Evolutionary conservation across 192 early-diverging fungal genomes (phyloP).

Genomic region (Funneliformis mosseae): DNA sequence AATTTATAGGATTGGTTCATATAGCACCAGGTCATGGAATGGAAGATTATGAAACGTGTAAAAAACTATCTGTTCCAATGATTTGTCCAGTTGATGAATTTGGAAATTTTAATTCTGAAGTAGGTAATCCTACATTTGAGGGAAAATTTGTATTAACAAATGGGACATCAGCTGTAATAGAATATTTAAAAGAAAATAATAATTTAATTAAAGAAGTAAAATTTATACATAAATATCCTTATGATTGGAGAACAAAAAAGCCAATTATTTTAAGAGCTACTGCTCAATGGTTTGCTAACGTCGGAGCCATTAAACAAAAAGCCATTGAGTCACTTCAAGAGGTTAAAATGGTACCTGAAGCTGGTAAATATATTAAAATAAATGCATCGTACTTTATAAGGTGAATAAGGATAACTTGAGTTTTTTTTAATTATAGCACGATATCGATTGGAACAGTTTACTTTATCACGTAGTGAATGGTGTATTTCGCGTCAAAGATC

Average conservation of each 20-base stretch:
- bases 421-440: conserved; percentile 22
- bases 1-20: conserved; percentile 68
- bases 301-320: conserved; percentile 61
- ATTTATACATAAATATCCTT: conserved; percentile 77
- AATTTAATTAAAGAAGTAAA: conserved; percentile 53
- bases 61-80: conserved; percentile 54
- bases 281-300: conserved; percentile 82
- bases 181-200: conserved; percentile 45
- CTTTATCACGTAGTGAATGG: conserved; percentile 74
- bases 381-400: background rate
- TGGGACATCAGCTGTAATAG: conserved; percentile 61
- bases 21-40: conserved; percentile 81
- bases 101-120: conserved; percentile 71
- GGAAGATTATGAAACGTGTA: conserved; percentile 77
- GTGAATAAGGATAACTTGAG: background rate
- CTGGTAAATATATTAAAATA: conserved; percentile 36
- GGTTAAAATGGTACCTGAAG: conserved; percentile 64
- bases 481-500: conserved; percentile 82
- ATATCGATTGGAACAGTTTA: conserved; percentile 64
- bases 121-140: conserved; percentile 53
- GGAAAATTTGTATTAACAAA: conserved; percentile 63
- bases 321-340: conserved; percentile 57
- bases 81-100: conserved; percentile 74
- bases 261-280: conserved; percentile 82
- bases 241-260: conserved; percentile 84